Evolutionary conservation across 1,284 basidiomycete species (phyloP), one percentile per base, ranked within the genome.

Genomic region (Meira miltonrushii): DNA sequence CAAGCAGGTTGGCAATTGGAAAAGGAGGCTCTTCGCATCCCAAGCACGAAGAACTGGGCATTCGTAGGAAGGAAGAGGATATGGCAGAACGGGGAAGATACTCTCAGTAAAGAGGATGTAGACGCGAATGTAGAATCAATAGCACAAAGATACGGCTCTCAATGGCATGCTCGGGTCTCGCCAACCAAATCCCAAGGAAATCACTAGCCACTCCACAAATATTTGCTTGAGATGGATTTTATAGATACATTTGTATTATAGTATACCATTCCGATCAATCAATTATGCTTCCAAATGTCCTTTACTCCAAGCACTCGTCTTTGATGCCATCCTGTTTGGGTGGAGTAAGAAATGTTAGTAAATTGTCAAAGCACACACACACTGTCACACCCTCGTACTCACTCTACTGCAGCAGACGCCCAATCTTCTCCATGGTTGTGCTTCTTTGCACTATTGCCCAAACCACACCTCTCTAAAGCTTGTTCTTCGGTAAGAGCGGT

Each of bases 351-450:
- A n/a, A 11, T 19, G 10, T 41, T 25, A n/a, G 19, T 4, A 58
- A 19, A 21, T 19, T n/a, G 17, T 53, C 40, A 17, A n/a, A 40
- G 15, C 10, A 33, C 8, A 33, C 8, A 33, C 28, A 33, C 28
- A 33, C 28, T n/a, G n/a, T n/a, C 15, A 21, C 10, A n/a, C 3
- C 17, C 23, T 59, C n/a, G 13, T 21, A 71, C 72, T 56, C 62
- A 74, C 81, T 98, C 94, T 15, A 97, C 91, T 8, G 94, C 94
- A 10, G 93, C 93, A 48, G 86, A 79, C 15, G 88, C 94, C 93
- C 94, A 98, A 74, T 97, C 94, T 79, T 93, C 88, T 38, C 94
- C 93, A 71, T 94, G 92, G 77, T 94, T 94, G 75, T 94, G 91
- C 73, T 87, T 86, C 21, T 84, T 85, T 53, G 80, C 81, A 3